phyloP scores from a whole-genome alignment of 2,329 filamentous ascomycete species.

The Grosmannia penicillata region DNA sequence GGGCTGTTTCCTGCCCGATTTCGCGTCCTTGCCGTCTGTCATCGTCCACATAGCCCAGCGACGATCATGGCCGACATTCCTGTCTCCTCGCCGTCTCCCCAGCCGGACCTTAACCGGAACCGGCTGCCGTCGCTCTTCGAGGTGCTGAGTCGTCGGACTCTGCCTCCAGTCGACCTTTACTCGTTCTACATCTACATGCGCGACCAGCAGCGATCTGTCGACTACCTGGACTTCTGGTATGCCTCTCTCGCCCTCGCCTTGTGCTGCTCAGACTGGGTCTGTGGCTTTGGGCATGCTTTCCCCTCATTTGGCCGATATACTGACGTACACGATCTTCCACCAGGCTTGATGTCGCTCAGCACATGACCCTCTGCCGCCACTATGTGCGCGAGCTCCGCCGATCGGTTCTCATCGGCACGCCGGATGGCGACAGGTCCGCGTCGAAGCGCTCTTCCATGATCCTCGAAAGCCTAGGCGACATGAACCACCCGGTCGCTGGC shows the following conservation, averaged over 20 bases:
- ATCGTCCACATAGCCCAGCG: neutral
- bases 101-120: constrained; percentile 54
- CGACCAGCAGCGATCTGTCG: constrained; percentile 92
- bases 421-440: constrained; percentile 63
- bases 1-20: too few species aligned
- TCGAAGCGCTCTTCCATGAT: constrained; percentile 77
- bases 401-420: constrained; percentile 84
- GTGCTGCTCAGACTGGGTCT: too few species aligned
- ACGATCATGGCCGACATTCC: constrained; percentile 20
- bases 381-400: constrained; percentile 91
- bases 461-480: constrained; percentile 58
- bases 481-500: constrained; percentile 42
- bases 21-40: too few species aligned
- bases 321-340: too few species aligned
- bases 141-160: constrained; percentile 83
- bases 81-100: constrained; percentile 30
- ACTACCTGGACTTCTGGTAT: constrained; percentile 97
- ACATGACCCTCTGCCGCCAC: constrained; percentile 94
- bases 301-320: neutral
- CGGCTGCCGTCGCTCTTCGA: constrained; percentile 90
- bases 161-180: constrained; percentile 90
- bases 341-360: constrained; percentile 98
- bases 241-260: neutral
- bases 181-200: constrained; percentile 99
- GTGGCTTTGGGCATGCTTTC: constrained; percentile 10